A percentile compares a stretch with the other conserved stretches of the same genome.
Evolutionary conservation across 495 filamentous ascomycete species (phyloP).

Genomic region (Apodospora peruviana): DNA sequence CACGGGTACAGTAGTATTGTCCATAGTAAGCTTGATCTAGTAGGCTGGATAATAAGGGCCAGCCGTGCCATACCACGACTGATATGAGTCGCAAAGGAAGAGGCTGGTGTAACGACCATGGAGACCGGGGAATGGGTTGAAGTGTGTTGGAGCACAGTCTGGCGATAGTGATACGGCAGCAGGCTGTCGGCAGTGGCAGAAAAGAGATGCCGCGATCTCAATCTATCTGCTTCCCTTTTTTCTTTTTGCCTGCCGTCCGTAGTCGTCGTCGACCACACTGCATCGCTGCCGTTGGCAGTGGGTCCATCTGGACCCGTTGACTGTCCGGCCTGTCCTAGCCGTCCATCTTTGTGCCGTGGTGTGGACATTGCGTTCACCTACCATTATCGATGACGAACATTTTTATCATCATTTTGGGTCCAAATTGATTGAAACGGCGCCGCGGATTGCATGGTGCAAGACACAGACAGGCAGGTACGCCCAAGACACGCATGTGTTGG

Average conservation of each 20-base stretch:
- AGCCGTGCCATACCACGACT: too few species aligned
- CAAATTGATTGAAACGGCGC: not conserved
- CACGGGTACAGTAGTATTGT: too few species aligned
- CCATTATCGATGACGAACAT: not conserved
- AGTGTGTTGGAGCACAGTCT: too few species aligned
- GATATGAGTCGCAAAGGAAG: too few species aligned
- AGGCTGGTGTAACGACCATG: constrained; percentile 11
- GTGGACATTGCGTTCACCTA: not conserved
- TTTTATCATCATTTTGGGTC: not conserved
- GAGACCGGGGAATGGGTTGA: constrained; percentile 10
- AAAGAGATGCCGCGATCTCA: constrained; percentile 9
- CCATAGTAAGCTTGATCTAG: too few species aligned
- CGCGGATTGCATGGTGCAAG: not conserved
- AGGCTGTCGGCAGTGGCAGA: constrained; percentile 11
- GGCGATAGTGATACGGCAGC: too few species aligned
- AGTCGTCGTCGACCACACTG: not conserved
- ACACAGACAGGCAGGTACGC: not conserved
- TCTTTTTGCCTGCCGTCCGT: not conserved
- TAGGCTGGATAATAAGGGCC: too few species aligned
- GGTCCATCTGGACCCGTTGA: not conserved
- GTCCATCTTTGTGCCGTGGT: not conserved
- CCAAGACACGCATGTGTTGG: not conserved
- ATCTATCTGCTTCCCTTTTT: constrained; percentile 5
- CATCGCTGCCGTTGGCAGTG: not conserved
- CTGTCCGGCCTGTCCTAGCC: not conserved